Evolutionary conservation across 257 asterid species (phyloP).

Genomic region (Apocynum venetum): DNA sequence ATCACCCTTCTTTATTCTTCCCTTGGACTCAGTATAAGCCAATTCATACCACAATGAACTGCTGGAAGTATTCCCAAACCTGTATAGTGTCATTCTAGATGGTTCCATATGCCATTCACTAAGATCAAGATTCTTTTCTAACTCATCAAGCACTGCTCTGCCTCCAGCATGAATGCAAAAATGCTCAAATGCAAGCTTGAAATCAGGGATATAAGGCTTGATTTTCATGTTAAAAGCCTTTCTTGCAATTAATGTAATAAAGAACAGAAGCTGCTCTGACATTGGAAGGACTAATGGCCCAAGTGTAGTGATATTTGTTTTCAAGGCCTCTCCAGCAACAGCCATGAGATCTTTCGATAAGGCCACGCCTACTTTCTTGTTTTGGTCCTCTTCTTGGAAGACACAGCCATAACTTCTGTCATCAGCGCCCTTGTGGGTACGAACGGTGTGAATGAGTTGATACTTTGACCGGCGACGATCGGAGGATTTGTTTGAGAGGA

Average conservation of each 20-base stretch:
- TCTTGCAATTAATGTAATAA: constrained; percentile 42
- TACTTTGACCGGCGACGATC: constrained; percentile 53
- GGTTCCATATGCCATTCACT: constrained; percentile 54
- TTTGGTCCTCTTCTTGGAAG: constrained; percentile 54
- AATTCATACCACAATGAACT: constrained; percentile 52
- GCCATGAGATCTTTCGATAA: constrained; percentile 51
- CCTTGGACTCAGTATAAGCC: constrained; percentile 48
- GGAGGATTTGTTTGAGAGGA: constrained; percentile 47
- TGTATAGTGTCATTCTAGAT: constrained; percentile 9
- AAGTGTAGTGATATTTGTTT: constrained; percentile 40
- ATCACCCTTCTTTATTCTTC: constrained; percentile 45
- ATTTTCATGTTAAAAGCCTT: constrained; percentile 43
- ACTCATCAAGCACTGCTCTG: constrained; percentile 42
- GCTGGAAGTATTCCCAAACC: constrained; percentile 52
- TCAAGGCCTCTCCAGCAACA: constrained; percentile 49
- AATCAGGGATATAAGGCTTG: constrained; percentile 45
- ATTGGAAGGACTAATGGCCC: constrained; percentile 65
- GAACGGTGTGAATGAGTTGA: constrained; percentile 54
- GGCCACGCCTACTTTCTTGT: constrained; percentile 30
- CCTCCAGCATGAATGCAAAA: constrained; percentile 58
- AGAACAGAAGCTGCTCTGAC: constrained; percentile 57
- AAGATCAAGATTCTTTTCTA: constrained; percentile 44
- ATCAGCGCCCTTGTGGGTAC: constrained; percentile 67
- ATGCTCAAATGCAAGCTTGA: constrained; percentile 49
- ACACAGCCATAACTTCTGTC: constrained; percentile 58